Evolutionary conservation across 2,329 filamentous ascomycete genomes (phyloP), one percentile per base, ranked within the genome.

Genomic region (Niveomyces coronatus): DNA sequence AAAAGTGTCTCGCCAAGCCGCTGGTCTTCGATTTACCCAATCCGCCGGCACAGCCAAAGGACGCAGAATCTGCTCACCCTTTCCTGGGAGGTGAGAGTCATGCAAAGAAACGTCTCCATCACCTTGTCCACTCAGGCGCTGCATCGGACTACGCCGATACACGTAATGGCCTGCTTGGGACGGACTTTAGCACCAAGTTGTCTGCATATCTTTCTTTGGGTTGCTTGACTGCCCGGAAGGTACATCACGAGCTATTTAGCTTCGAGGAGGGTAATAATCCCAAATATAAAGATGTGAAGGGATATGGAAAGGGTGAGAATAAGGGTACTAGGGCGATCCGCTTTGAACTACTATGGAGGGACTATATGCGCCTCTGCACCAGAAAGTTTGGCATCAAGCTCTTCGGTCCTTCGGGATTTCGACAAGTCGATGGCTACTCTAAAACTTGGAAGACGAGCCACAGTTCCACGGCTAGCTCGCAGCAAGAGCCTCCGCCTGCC

Each of bases 291-390:
- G 49, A 57, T 0, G 64, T 64, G 0, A 43, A 59, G 2, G 81
- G 80, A 0, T 87, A 77, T 40, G 80, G 76, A 1, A 57, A 76
- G 35, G 83, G 83, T 0, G 79, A 87, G 53, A 87, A 81, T 36
- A 72, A 75, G 20, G 82, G 84, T 1, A 86, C 81, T 0, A 71
- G 71, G 23, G 72, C 68, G 0, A 70, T 89, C 1, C 73, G 84
- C 0, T 79, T 84, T 40, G 82, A 89, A 51, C 63, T 91, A 0
- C 57, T 89, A 0, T 86, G 81, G 83, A 65, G 84, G 28, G 85
- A 89, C 50, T 89, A 88, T 50, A 86, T 89, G 79, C 70, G 81
- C 1, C 68, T 89, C 0, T 85, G 80, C 52, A 79, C 76, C 5
- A 68, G 70, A 22, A 88, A 88, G 49, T 86, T 83, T 44, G 71